phyloP scores from a whole-genome alignment of 108 stramenopile genomes.

The Fistulifera pelliculosa region DNA sequence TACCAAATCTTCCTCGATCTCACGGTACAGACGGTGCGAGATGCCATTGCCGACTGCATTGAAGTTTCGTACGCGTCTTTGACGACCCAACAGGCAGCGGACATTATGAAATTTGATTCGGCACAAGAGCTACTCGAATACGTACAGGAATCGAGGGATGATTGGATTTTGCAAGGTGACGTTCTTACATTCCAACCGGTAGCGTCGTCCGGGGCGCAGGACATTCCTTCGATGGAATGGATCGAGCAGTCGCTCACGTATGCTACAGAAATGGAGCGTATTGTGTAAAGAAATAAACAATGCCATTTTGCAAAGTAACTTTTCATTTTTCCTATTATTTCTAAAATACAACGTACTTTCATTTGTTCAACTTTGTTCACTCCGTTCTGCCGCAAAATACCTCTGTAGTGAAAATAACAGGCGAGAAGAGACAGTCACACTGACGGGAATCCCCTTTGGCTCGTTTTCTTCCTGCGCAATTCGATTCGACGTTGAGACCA shows the following conservation, averaged over 20 bases:
- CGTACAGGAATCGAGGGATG: slow-evolving; percentile 63
- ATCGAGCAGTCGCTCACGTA: slow-evolving; percentile 76
- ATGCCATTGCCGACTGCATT: slow-evolving; percentile 78
- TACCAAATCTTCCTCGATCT: slow-evolving; percentile 71
- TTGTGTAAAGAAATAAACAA: slow-evolving; percentile 40
- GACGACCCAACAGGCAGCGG: slow-evolving; percentile 53
- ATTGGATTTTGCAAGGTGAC: slow-evolving; percentile 67
- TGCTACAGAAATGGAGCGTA: slow-evolving; percentile 87
- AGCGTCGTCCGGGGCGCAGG: slow-evolving; percentile 42
- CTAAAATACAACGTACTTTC: too few relatives aligned
- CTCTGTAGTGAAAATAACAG: too few relatives aligned
- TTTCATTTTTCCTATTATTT: too few relatives aligned
- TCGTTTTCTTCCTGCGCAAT: slow-evolving; percentile 4
- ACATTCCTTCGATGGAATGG: slow-evolving; percentile 73
- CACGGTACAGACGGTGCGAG: slow-evolving; percentile 69
- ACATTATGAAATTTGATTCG: slow-evolving; percentile 69
- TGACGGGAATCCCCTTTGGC: too few relatives aligned
- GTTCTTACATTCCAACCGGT: slow-evolving; percentile 51
- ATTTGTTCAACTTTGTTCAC: too few relatives aligned
- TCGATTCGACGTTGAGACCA: slow-evolving; percentile 73
- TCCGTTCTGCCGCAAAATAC: too few relatives aligned
- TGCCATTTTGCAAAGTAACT: too few relatives aligned
- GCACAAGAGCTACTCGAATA: slow-evolving; percentile 55
- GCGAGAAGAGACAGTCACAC: too few relatives aligned
- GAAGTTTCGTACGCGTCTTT: slow-evolving; percentile 77